Base-by-base conservation (phyloP, 75 land plant species). In the Cupressus sempervirens region DNA sequence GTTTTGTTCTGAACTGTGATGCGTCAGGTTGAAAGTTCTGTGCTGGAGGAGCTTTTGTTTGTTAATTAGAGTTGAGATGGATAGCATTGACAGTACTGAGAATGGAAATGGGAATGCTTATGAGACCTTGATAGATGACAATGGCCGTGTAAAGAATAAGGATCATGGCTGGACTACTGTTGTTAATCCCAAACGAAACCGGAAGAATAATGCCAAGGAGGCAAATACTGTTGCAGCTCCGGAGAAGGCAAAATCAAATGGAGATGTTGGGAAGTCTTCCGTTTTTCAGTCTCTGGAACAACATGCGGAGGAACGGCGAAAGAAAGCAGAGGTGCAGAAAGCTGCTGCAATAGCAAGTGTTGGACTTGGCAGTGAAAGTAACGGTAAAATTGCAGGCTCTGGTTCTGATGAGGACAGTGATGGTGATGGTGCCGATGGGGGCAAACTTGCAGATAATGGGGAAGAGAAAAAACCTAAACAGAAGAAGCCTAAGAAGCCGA, bases 401-500 rank as follows among this genome's bases (percentile, higher is more conserved):
- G 18, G 84, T 36, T 77, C 46, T 41, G 80, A 89, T 1, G 93
- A 92, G 36, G 93, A 90, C 1, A 85, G 88, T 29, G 95, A 93
- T 16, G 90, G 80, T 38, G 86, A 48, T 13, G 87, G 76, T 43
- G 83, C 67, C 7, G 72, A 76, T 34, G 85, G 15, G n/a, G 85
- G 41, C 15, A 20, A 20, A 0, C 67, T 62, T 62, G n/a, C 54
- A 13, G 86, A 40, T 29, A 87, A 46, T 26, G 90, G 67, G 70
- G 91, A 92, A 77, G 80, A 34, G 43, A 92, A 92, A 88, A 93
- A 94, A 82, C 80, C 80, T 73, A 95, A 95, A 91, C 70, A 29
- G 75, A 95, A 95, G 94, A 97, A 97, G 92, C 89, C 85, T 29
- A 97, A 97, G 93, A 97, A 97, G 87, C 98, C 96, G 0, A 97